These are phyloP conservation scores for Microbotryomycetes sp. DNA, from an alignment of 1,284 basidiomycete species.

Conservation along the genomic window DNA sequence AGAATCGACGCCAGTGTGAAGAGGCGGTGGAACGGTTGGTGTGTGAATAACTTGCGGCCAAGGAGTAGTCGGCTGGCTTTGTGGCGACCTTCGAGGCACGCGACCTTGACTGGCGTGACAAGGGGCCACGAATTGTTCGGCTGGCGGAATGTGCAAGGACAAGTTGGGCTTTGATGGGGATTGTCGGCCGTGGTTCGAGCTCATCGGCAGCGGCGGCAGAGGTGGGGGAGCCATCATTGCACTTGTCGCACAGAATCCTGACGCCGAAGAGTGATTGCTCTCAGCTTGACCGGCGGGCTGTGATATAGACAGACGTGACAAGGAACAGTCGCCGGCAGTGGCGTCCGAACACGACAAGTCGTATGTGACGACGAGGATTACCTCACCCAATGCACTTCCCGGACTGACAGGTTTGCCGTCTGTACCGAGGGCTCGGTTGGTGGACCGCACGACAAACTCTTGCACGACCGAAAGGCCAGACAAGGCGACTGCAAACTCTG, in stretches of 20 bases:
- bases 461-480: constrained; percentile 41
- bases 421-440: constrained; percentile 1
- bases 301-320: constrained; percentile 13
- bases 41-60: constrained; percentile 27
- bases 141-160: constrained; percentile 27
- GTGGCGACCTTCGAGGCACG: not conserved
- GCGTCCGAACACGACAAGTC: constrained; percentile 35
- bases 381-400: constrained; percentile 40
- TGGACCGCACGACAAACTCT: constrained; percentile 40
- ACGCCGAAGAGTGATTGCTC: not conserved
- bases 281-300: not conserved
- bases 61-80: constrained; percentile 14
- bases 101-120: not conserved
- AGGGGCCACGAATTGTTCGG: constrained; percentile 6
- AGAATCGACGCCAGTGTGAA: not conserved
- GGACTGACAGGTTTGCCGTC: constrained; percentile 27
- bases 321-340: constrained; percentile 1
- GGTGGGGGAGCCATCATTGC: not conserved
- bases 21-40: constrained; percentile 19
- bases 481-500: constrained; percentile 39
- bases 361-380: constrained; percentile 42
- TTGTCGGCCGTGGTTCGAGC: not conserved
- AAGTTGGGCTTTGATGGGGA: constrained; percentile 19
- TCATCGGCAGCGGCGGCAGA: not conserved
- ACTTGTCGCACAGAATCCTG: too few relatives aligned